These are phyloP conservation scores for rapeseed (Brassica napus) DNA, from an alignment of 345 rosid genomes.

Conservation along the genomic window DNA sequence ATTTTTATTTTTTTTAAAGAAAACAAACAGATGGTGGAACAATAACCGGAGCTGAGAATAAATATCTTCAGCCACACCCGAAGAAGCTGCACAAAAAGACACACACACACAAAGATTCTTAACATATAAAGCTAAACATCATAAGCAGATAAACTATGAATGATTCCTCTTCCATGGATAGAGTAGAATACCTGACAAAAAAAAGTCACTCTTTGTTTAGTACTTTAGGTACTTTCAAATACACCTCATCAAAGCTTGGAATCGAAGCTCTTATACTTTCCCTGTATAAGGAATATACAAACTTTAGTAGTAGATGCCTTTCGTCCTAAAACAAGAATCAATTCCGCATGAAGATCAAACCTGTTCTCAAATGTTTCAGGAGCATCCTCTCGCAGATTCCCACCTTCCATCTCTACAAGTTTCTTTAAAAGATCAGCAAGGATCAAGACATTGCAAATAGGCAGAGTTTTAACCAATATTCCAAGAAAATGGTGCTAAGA, in stretches of 20 bases:
- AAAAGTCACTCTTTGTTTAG: constrained; percentile 61
- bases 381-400: constrained; percentile 64
- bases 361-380: constrained; percentile 66
- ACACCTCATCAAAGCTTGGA: constrained; percentile 71
- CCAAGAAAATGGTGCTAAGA: neutral
- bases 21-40: neutral
- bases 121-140: neutral
- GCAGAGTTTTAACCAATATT: neutral
- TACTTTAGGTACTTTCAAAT: constrained; percentile 53
- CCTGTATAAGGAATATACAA: constrained; percentile 41
- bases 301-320: constrained; percentile 4
- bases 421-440: constrained; percentile 11
- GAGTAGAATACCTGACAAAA: constrained; percentile 27
- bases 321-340: neutral
- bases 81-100: constrained; percentile 29
- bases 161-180: neutral
- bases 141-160: neutral
- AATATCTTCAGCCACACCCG: constrained; percentile 1
- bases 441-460: neutral
- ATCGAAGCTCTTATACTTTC: constrained; percentile 55
- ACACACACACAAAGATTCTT: neutral
- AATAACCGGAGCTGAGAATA: constrained; percentile 1
- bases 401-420: constrained; percentile 63
- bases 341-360: constrained; percentile 37
- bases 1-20: neutral